These are phyloP conservation scores for Chaetomium cochliodes DNA, from an alignment of 495 filamentous ascomycete species.

Conservation along the genomic window DNA sequence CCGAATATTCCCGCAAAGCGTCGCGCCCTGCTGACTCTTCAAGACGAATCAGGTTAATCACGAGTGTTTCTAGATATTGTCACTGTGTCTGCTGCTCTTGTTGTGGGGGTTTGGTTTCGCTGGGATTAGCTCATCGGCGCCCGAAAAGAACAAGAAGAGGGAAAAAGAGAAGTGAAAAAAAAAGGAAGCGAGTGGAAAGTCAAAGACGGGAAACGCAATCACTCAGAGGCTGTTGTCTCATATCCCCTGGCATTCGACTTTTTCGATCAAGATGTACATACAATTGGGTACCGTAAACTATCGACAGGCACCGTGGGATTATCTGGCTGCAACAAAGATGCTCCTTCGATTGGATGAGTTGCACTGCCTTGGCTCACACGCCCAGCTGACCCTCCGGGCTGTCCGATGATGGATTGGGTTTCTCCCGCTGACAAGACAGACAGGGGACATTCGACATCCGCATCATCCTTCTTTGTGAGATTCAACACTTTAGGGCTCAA, in stretches of 20 bases:
- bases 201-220: not conserved
- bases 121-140: not conserved
- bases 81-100: not conserved
- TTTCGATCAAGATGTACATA: not conserved
- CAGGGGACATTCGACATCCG: slow-evolving; percentile 3
- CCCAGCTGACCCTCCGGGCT: slow-evolving; percentile 16
- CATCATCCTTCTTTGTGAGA: not conserved
- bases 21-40: not conserved
- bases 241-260: not conserved
- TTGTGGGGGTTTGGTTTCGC: not conserved
- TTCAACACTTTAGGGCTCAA: slow-evolving; percentile 4
- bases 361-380: slow-evolving; percentile 6
- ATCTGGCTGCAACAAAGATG: not conserved
- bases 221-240: not conserved
- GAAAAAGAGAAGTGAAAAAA: not conserved
- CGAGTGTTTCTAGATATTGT: not conserved
- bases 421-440: not conserved
- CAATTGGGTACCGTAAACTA: not conserved
- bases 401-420: not conserved
- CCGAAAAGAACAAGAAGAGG: not conserved
- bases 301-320: not conserved
- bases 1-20: slow-evolving; percentile 21
- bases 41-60: not conserved
- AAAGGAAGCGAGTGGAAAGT: not conserved
- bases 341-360: slow-evolving; percentile 1